Evolutionary conservation across 345 rosid species (phyloP), one percentile per base, ranked within the genome.

Genomic region (Conringia planisiliqua): DNA sequence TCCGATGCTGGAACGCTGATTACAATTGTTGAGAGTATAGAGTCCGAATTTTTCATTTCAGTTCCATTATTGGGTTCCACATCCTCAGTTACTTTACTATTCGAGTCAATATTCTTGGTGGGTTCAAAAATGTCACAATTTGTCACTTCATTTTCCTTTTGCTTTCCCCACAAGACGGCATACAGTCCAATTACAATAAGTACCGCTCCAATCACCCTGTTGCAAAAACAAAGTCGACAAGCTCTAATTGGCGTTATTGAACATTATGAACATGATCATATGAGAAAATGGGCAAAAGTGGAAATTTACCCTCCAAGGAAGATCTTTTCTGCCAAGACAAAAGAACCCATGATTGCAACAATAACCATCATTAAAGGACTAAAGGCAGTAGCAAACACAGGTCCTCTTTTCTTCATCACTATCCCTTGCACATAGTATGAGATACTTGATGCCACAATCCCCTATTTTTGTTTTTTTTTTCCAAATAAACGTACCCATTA

Each of bases 131-230:
- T 58, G 30, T 46, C 70, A 62, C 61, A 40, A 11, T 35, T 26
- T 22, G 76, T 66, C 47, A 43, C 44, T 20, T 55, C 35, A 52
- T 73, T 74, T 78, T 92, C 94, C 62, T 83, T 85, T 70, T 85
- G 81, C 46, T 89, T 87, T 16, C 92, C 95, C 98, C 96, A 92
- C 18, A 92, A 74, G n/a, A 90, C 89, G 7, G 89, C 60, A 40
- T 90, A 90, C 6, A 92, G 69, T 13, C 98, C 98, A 14, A 76
- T 63, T 1, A 88, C 86, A 59, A 92, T 88, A 24, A 84, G 83
- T 6, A 75, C 6, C 47, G 92, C 90, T 30, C 96, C 96, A 36
- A 86, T 26, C 6, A 83, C 79, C 84, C 95, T 87, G 63, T 8
- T 33, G 26, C 24, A 24, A 40, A 56, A 46, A 50, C 12, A 51